Percentiles rank a stretch among this genome's conserved stretches.
phyloP scores from a whole-genome alignment of 176 grass and related monocot species.

The Ensete glaucum region DNA sequence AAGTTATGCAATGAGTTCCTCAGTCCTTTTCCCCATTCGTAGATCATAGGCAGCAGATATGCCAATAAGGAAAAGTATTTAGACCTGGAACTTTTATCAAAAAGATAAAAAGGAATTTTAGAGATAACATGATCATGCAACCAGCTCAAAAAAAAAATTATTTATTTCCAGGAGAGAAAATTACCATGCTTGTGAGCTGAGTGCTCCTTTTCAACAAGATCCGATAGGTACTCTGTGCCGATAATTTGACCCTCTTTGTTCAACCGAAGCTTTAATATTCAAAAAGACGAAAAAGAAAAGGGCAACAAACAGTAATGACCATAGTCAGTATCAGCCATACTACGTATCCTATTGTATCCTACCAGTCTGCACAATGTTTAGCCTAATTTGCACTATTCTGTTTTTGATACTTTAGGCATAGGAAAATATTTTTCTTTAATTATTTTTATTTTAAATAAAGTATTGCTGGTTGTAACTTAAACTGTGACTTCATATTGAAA shows the following conservation, averaged over 20 bases:
- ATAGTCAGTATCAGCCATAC: background rate
- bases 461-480: too few relatives aligned
- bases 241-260: constrained; percentile 60
- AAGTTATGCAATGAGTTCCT: background rate
- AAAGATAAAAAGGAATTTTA: too few relatives aligned
- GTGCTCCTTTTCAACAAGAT: constrained; percentile 93
- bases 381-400: too few relatives aligned
- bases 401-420: too few relatives aligned
- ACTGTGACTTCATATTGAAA: too few relatives aligned
- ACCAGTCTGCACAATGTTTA: too few relatives aligned
- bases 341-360: too few relatives aligned
- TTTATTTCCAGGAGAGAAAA: background rate
- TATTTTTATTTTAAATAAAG: too few relatives aligned
- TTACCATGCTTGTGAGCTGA: constrained; percentile 72
- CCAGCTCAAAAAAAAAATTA: constrained; percentile 5
- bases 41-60: too few relatives aligned
- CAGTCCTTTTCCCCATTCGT: background rate
- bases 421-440: too few relatives aligned
- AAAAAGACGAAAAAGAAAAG: constrained; percentile 14
- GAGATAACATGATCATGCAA: background rate
- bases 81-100: too few relatives aligned
- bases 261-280: constrained; percentile 67
- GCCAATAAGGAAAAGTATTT: too few relatives aligned
- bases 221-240: constrained; percentile 82
- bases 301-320: background rate